Percentiles rank a stretch among this genome's conserved stretches.
phyloP scores from a whole-genome alignment of 225 moss, liverwort and hornwort genomes.

The Marchantia paleacea region DNA sequence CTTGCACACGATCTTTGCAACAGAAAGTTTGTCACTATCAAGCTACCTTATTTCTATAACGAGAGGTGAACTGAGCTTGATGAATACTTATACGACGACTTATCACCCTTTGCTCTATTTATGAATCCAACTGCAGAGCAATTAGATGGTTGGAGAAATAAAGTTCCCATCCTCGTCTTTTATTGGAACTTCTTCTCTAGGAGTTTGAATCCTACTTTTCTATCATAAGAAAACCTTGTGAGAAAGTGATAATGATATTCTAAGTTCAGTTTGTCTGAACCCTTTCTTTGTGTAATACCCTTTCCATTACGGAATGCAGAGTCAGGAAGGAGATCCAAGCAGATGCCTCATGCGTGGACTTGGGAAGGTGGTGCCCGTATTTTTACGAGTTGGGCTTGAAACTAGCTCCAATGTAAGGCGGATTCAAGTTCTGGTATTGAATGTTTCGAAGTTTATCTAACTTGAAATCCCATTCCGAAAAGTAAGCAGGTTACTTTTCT shows the following conservation, averaged over 20 bases:
- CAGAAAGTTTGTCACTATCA: constrained; percentile 59
- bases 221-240: neutral
- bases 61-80: constrained; percentile 40
- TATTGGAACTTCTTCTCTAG: neutral
- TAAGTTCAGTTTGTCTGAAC: neutral
- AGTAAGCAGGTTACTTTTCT: neutral
- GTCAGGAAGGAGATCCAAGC: constrained; percentile 93
- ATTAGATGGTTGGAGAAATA: neutral
- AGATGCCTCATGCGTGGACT: constrained; percentile 81
- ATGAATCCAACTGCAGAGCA: neutral
- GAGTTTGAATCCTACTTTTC: neutral
- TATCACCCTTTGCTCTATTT: neutral
- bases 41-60: constrained; percentile 68
- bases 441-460: neutral
- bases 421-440: neutral
- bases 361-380: constrained; percentile 75
- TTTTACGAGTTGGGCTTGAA: constrained; percentile 88
- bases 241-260: neutral
- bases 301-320: constrained; percentile 32
- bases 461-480: neutral
- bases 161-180: neutral
- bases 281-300: too few species aligned
- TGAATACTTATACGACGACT: too few species aligned
- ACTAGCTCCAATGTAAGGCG: constrained; percentile 64
- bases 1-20: constrained; percentile 73